phyloP scores from a whole-genome alignment of 169 alveolate species.

The Eimeria tenella region DNA sequence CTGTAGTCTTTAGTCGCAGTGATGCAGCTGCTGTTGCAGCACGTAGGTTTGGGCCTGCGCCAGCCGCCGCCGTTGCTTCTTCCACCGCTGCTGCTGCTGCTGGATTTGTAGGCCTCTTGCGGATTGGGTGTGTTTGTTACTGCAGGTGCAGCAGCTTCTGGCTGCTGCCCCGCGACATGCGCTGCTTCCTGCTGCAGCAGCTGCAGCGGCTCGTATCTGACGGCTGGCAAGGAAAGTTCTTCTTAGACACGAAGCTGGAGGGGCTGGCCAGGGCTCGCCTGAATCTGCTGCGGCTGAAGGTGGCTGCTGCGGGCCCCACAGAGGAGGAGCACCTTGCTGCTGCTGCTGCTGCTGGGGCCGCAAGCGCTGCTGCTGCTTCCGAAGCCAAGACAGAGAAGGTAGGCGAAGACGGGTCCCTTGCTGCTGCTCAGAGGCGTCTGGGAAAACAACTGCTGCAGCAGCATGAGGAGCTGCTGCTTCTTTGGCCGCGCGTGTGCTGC shows the following conservation, averaged over 20 bases:
- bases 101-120: background rate
- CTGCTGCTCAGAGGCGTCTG: background rate
- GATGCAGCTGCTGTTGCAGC: no score
- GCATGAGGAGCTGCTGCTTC: background rate
- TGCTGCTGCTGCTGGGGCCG: conserved; percentile 8
- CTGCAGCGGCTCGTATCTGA: conserved; percentile 59
- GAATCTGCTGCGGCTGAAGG: conserved; percentile 62
- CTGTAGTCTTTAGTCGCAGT: background rate
- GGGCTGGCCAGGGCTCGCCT: conserved; percentile 67
- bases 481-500: background rate
- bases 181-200: conserved; percentile 72
- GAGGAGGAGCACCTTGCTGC: conserved; percentile 27
- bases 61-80: background rate
- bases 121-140: background rate
- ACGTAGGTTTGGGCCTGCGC: background rate
- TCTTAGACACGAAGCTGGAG: conserved; percentile 71
- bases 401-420: background rate
- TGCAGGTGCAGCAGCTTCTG: conserved; percentile 67
- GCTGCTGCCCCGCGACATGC: conserved; percentile 30
- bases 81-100: background rate
- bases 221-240: conserved; percentile 75
- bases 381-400: conserved; percentile 8
- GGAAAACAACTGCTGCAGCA: background rate
- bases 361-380: conserved; percentile 4
- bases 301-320: background rate